These are phyloP conservation scores for Nitzschia putrida DNA, from an alignment of 108 stramenopile genomes.

Conservation along the genomic window DNA sequence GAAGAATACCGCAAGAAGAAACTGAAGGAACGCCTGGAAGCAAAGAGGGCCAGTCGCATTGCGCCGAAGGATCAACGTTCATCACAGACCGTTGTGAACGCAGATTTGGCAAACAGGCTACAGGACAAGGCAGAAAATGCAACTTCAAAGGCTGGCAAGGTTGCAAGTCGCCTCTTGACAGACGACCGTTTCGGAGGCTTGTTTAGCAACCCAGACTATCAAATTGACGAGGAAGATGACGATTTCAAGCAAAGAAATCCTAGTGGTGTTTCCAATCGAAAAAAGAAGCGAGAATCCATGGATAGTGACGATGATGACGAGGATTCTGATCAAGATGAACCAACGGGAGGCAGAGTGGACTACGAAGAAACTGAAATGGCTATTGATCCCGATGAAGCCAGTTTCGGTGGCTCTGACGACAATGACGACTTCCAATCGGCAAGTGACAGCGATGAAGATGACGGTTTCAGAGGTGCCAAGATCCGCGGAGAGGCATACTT, in stretches of 20 bases:
- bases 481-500: conserved; percentile 80
- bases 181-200: conserved; percentile 95
- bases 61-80: conserved; percentile 57
- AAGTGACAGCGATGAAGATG: conserved; percentile 63
- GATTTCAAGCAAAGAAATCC: conserved; percentile 95
- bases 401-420: conserved; percentile 43
- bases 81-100: conserved; percentile 62
- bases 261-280: conserved; percentile 71
- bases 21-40: conserved; percentile 87
- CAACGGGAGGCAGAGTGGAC: not conserved
- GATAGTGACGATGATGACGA: conserved; percentile 89
- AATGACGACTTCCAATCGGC: conserved; percentile 37
- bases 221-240: conserved; percentile 93
- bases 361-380: conserved; percentile 32
- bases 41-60: conserved; percentile 86
- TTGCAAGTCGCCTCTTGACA: conserved; percentile 71
- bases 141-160: conserved; percentile 75
- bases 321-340: conserved; percentile 54
- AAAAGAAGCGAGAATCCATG: conserved; percentile 47
- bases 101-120: conserved; percentile 77
- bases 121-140: conserved; percentile 54
- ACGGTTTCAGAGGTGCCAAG: conserved; percentile 84
- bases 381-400: conserved; percentile 35
- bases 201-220: conserved; percentile 92
- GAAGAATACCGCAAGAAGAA: conserved; percentile 94